A percentile compares a stretch with the other conserved stretches of the same genome.
Conservation (phyloP, 1,284 basidiomycete species). For the Exobasidium rhododendri region DNA sequence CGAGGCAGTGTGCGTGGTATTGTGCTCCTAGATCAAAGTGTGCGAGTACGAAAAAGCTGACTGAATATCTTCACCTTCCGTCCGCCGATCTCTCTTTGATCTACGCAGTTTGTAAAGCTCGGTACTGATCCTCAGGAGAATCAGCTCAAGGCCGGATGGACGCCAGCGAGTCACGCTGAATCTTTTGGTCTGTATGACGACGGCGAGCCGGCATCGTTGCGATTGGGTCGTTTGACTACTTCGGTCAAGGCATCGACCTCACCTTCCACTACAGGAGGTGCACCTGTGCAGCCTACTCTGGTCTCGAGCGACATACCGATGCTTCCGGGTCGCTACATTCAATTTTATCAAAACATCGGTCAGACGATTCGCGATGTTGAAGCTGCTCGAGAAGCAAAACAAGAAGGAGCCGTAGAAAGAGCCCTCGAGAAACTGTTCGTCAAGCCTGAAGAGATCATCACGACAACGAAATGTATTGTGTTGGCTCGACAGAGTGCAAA, state of each 20-base stretch:
- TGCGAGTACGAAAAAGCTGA: conserved; percentile 1
- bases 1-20: conserved; percentile 20
- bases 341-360: conserved; percentile 45
- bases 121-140: conserved; percentile 52
- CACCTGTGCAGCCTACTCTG: conserved; percentile 38
- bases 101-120: conserved; percentile 40
- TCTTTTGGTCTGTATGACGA: conserved; percentile 46
- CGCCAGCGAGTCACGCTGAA: conserved; percentile 28
- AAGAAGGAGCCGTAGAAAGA: conserved; percentile 1
- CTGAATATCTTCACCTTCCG: neutral
- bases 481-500: conserved; percentile 16
- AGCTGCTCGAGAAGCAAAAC: conserved; percentile 18
- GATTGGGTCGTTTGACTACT: conserved; percentile 42
- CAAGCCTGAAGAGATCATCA: conserved; percentile 9
- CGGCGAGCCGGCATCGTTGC: conserved; percentile 23
- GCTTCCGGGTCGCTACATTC: conserved; percentile 45
- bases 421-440: conserved; percentile 13
- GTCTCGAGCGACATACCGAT: conserved; percentile 41
- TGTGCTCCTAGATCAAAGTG: neutral
- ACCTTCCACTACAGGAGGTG: conserved; percentile 14
- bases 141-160: conserved; percentile 50
- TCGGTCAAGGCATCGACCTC: conserved; percentile 24
- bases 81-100: conserved; percentile 11
- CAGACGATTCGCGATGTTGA: conserved; percentile 34
- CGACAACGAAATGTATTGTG: conserved; percentile 12